phyloP scores from a whole-genome alignment of 345 rosid species.

The Psidium friedrichsthalianum region DNA sequence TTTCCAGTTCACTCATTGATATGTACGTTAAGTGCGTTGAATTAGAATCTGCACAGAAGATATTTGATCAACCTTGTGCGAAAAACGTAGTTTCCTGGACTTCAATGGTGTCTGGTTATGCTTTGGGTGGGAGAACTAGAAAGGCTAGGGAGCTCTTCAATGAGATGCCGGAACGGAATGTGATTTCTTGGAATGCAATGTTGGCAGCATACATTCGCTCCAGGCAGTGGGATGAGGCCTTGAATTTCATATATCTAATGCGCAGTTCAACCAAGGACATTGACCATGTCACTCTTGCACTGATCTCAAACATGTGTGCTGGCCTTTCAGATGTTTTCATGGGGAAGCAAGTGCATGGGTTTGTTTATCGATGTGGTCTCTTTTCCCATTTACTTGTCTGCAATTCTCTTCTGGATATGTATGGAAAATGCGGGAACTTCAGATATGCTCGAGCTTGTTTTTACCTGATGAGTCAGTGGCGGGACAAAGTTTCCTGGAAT shows the following conservation, averaged over 20 bases:
- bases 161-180: conserved; percentile 65
- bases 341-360: conserved; percentile 77
- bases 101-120: conserved; percentile 60
- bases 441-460: conserved; percentile 45
- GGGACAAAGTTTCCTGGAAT: conserved; percentile 80
- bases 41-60: conserved; percentile 45
- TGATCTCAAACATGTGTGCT: conserved; percentile 51
- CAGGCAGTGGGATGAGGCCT: conserved; percentile 55
- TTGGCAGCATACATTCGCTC: conserved; percentile 55
- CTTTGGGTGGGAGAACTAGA: conserved; percentile 38
- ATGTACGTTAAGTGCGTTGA: conserved; percentile 62
- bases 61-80: conserved; percentile 40
- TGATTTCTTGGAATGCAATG: conserved; percentile 82
- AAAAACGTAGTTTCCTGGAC: conserved; percentile 67
- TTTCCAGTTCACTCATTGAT: conserved; percentile 50
- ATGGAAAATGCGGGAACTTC: conserved; percentile 49
- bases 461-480: conserved; percentile 45
- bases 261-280: conserved; percentile 25
- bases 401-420: conserved; percentile 73
- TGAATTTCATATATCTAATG: conserved; percentile 42
- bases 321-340: conserved; percentile 59
- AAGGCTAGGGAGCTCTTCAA: conserved; percentile 67
- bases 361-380: conserved; percentile 46
- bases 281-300: conserved; percentile 51
- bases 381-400: conserved; percentile 37